Base-by-base conservation (phyloP, 1,139 yeast genomes). In the Diutina pseudorugosa region DNA sequence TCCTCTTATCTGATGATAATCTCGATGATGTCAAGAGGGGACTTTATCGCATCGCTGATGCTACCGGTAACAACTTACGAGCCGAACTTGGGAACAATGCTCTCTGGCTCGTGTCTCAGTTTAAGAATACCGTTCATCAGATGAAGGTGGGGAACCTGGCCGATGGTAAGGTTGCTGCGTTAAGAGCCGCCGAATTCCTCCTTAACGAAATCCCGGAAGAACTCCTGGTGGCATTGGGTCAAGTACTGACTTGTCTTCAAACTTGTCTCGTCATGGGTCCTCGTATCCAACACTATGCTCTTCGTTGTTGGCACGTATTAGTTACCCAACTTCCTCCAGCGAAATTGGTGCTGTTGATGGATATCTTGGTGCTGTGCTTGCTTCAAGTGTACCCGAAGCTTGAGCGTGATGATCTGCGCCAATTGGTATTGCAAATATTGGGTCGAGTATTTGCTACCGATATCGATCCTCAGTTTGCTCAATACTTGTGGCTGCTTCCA, bases 201-300 rank as follows among this genome's bases (percentile, higher is more conserved):
- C 18, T 61, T 57, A 53, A 67, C 64, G 53, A 70, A 72, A 25
- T 55, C 57, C 45, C 61, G 57, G 53, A 75, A 58, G 55, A 76
- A 75, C 33, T 60, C 57, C 55, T 72, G 36, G 49, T 45, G n/a
- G 93, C 95, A 0, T 70, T 91, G 41, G 96, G 97, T 0, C 98
- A 93, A 62, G 78, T 94, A 4, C 84, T 90, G 54, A 85, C 95
- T 0, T 86, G 95, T 59, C 69, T 94, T 19, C 97, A 90, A 61
- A 82, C 93, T 0, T 85, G 94, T 0, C 67, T 91, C 36, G 91
- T 84, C 44, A 77, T 76, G 49, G 18, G 21, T 21, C 68, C 75
- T 0, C 82, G 79, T 33, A 75, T 90, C 25, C 84, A 85, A 56
- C 71, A 71, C 19, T 76, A 77, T 41, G 82, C 94, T 0, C 68